Evolutionary conservation across 345 rosid species (phyloP).

Genomic region (Dipteronia dyeriana): DNA sequence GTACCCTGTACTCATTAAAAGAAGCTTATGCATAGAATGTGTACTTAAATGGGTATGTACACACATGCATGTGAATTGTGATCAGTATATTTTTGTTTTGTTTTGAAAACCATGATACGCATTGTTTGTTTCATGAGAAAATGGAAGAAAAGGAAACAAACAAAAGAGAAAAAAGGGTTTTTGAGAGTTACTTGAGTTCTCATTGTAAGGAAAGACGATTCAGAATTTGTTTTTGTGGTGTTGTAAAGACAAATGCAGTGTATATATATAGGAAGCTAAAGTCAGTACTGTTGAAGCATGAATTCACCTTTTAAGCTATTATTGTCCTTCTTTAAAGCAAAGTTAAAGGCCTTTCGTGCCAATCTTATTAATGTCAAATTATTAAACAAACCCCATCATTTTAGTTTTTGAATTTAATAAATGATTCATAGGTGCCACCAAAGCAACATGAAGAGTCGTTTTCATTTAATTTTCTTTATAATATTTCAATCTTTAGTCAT

Average conservation of each 20-base stretch:
- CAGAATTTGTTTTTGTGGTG: conserved; percentile 17
- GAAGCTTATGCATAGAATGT: neutral
- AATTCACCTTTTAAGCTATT: conserved; percentile 8
- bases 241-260: neutral
- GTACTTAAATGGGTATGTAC: neutral
- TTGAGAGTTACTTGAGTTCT: conserved; percentile 27
- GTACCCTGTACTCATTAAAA: neutral
- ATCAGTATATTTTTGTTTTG: too few species aligned
- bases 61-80: neutral
- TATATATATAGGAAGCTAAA: conserved; percentile 17
- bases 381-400: neutral
- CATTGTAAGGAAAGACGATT: conserved; percentile 6
- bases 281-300: neutral
- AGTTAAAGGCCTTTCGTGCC: conserved; percentile 20
- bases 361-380: neutral
- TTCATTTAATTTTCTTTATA: too few species aligned
- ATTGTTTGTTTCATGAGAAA: conserved; percentile 17
- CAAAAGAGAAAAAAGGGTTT: neutral
- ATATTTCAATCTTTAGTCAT: too few species aligned
- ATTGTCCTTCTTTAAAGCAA: conserved; percentile 26
- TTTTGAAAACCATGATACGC: neutral
- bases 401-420: neutral
- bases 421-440: neutral
- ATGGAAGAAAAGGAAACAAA: neutral
- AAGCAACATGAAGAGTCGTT: too few species aligned